These are phyloP conservation scores for Claviceps arundinis DNA, from an alignment of 2,329 filamentous ascomycete genomes.

Conservation along the genomic window DNA sequence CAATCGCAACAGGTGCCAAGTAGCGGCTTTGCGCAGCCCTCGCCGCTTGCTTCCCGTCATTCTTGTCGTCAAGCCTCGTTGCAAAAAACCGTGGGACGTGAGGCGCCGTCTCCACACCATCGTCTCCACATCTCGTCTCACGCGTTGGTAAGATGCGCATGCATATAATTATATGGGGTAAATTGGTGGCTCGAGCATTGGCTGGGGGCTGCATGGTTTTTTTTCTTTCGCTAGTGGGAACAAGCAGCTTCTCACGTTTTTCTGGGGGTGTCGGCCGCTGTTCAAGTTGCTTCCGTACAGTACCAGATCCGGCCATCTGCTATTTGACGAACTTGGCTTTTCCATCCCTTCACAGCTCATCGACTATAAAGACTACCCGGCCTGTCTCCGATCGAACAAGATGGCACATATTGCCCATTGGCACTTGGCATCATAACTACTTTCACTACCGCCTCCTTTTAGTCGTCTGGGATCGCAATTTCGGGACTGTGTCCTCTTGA, in stretches of 20 bases:
- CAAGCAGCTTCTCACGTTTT: not conserved
- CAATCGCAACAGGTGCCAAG: too few species aligned
- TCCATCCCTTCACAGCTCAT: not conserved
- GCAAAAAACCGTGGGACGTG: not conserved
- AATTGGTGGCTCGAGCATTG: not conserved
- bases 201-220: not conserved
- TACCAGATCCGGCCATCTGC: not conserved
- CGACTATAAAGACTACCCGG: constrained; percentile 4
- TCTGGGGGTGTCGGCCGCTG: not conserved
- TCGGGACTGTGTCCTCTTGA: not conserved
- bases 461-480: too few species aligned
- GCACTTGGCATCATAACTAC: not conserved
- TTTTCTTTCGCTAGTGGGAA: not conserved
- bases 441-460: not conserved
- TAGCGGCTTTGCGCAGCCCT: too few species aligned
- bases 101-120: not conserved
- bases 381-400: not conserved
- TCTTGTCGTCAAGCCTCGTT: not conserved
- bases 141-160: too few species aligned
- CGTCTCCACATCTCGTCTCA: not conserved
- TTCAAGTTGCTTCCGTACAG: not conserved
- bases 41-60: not conserved
- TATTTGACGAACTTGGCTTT: not conserved
- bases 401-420: not conserved
- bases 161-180: too few species aligned